Evolutionary conservation across 2,329 filamentous ascomycete genomes (phyloP).

Genomic region (Anthostomella pinea): DNA sequence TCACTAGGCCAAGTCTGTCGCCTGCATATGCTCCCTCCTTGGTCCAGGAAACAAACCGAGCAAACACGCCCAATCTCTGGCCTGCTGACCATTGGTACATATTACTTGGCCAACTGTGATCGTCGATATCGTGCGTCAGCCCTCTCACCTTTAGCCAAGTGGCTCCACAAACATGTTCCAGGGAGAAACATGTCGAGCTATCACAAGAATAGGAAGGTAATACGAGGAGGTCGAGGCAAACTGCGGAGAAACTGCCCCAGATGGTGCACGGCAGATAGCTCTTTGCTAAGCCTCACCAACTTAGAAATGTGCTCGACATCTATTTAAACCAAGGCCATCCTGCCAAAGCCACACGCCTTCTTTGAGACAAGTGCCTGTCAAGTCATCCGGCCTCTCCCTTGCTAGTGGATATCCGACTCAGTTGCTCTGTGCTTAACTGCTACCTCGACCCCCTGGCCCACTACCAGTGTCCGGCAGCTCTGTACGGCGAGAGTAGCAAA

Average conservation of each 20-base stretch:
- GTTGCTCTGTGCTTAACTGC: neutral
- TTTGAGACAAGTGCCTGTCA: neutral
- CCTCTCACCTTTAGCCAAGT: neutral
- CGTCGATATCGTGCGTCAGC: neutral
- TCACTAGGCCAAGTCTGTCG: too few relatives aligned
- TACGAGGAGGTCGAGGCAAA: neutral
- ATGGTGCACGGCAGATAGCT: neutral
- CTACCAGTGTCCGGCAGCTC: neutral
- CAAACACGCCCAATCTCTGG: constrained; percentile 1
- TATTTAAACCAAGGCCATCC: neutral
- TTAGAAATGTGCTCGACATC: neutral
- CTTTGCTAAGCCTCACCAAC: too few relatives aligned
- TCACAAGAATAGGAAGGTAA: neutral
- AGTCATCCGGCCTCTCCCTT: neutral
- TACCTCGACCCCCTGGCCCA: neutral
- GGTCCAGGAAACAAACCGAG: neutral
- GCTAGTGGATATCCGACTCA: neutral
- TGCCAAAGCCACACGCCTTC: neutral
- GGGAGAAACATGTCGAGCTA: neutral
- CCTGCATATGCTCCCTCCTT: too few relatives aligned
- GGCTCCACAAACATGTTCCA: neutral
- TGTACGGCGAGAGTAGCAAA: neutral
- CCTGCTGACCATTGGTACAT: too few relatives aligned
- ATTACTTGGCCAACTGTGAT: too few relatives aligned
- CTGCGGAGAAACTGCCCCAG: too few relatives aligned